Conservation (phyloP, 345 rosid species). For the Camelina hispida region DNA sequence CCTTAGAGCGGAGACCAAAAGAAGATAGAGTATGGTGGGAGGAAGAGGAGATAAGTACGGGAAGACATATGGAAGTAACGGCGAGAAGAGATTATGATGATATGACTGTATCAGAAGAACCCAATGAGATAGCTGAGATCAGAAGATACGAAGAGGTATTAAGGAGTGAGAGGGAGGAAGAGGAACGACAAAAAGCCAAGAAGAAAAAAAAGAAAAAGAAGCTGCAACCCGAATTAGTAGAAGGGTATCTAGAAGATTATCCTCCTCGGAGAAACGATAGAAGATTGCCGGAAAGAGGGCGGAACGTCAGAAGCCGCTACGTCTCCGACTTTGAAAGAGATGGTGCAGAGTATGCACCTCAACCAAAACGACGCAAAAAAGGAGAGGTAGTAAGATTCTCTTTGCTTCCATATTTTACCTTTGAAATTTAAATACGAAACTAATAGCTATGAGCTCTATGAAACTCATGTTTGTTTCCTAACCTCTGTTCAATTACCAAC, state of each 20-base stretch:
- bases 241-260: slow-evolving; percentile 57
- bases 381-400: slow-evolving; percentile 85
- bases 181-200: slow-evolving; percentile 74
- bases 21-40: slow-evolving; percentile 81
- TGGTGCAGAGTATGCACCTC: slow-evolving; percentile 61
- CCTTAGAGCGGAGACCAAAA: slow-evolving; percentile 59
- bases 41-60: slow-evolving; percentile 77
- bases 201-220: slow-evolving; percentile 84
- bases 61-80: slow-evolving; percentile 58
- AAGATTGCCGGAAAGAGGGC: slow-evolving; percentile 70
- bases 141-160: slow-evolving; percentile 72
- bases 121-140: slow-evolving; percentile 66
- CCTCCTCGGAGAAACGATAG: slow-evolving; percentile 66
- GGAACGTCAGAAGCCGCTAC: slow-evolving; percentile 63
- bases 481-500: slow-evolving; percentile 27
- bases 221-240: slow-evolving; percentile 53
- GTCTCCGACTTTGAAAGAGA: slow-evolving; percentile 54
- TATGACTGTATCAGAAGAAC: slow-evolving; percentile 56
- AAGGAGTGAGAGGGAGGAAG: slow-evolving; percentile 86
- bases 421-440: neutral
- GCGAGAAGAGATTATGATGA: slow-evolving; percentile 52
- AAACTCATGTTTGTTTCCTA: slow-evolving; percentile 7
- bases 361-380: slow-evolving; percentile 85
- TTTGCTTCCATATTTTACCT: slow-evolving; percentile 18
- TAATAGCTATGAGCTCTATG: neutral